Evolutionary conservation across 1,284 basidiomycete species (phyloP).

Genomic region (Puccinia triticina): DNA sequence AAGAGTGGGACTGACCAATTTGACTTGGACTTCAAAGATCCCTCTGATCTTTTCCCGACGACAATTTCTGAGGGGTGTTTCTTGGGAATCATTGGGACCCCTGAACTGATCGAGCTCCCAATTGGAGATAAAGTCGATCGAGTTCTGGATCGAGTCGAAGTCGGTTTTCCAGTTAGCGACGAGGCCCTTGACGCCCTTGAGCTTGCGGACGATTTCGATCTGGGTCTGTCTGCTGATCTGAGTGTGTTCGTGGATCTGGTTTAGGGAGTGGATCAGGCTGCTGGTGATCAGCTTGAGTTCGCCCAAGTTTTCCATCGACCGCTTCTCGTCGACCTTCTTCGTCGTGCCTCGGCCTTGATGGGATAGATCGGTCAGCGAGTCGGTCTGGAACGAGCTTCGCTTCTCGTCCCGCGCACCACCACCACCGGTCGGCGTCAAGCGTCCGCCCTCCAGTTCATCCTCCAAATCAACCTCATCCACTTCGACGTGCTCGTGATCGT

Average conservation of each 20-base stretch:
- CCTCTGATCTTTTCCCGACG: constrained; percentile 19
- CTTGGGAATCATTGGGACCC: neutral
- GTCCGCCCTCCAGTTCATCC: constrained; percentile 15
- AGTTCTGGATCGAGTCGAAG: constrained; percentile 38
- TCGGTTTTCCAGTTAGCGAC: constrained; percentile 46
- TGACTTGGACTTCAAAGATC: constrained; percentile 43
- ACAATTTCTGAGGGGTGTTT: neutral
- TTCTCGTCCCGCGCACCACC: neutral
- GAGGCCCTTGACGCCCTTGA: constrained; percentile 41
- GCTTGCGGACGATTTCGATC: constrained; percentile 44
- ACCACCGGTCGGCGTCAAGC: constrained; percentile 30
- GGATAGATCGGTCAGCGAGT: neutral
- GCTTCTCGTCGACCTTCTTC: neutral
- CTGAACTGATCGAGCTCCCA: constrained; percentile 34
- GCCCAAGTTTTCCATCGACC: constrained; percentile 28
- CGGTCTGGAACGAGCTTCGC: neutral
- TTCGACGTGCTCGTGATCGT: neutral
- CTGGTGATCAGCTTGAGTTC: constrained; percentile 43
- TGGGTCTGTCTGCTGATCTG: constrained; percentile 49
- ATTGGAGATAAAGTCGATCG: constrained; percentile 35
- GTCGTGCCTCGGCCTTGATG: neutral
- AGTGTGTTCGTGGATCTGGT: constrained; percentile 49
- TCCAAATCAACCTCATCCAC: neutral
- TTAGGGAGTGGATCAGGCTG: constrained; percentile 44
- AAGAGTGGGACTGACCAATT: constrained; percentile 34